Percentiles rank a stretch among this genome's conserved stretches.
Conservation (phyloP, 345 rosid species). For the Punica granatum region DNA sequence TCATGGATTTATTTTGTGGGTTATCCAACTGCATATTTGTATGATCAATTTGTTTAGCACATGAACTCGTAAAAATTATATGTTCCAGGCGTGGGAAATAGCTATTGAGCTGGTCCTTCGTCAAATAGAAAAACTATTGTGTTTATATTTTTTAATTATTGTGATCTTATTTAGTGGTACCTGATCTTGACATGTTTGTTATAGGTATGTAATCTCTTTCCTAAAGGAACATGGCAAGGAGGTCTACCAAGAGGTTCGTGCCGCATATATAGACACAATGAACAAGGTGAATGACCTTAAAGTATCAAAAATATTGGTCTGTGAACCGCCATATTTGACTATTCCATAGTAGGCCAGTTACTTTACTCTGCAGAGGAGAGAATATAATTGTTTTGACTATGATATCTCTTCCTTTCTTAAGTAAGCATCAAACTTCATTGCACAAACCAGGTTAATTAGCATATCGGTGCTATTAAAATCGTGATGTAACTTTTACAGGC, state of each 20-base stretch:
- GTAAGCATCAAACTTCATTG: neutral
- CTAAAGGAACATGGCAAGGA: slow-evolving; percentile 94
- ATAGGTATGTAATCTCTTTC: slow-evolving; percentile 76
- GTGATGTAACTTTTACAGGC: neutral
- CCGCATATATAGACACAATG: slow-evolving; percentile 92
- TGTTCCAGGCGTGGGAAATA: neutral
- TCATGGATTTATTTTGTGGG: neutral
- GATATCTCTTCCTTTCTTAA: neutral
- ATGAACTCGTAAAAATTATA: neutral
- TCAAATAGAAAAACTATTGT: neutral
- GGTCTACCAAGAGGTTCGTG: slow-evolving; percentile 79
- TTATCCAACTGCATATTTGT: neutral
- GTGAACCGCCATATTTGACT: neutral
- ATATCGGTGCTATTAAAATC: neutral
- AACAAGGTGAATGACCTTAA: slow-evolving; percentile 57
- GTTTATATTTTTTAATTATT: neutral
- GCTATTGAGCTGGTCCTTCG: neutral
- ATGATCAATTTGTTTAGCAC: neutral
- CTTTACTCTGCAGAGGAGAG: neutral
- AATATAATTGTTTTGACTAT: neutral
- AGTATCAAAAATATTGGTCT: neutral
- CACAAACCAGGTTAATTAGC: neutral
- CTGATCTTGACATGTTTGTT: slow-evolving; percentile 8
- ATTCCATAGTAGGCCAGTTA: neutral
- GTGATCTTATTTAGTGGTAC: neutral